phyloP scores from a whole-genome alignment of 371 early-diverging fungal species.

The Smittium mucronatum region DNA sequence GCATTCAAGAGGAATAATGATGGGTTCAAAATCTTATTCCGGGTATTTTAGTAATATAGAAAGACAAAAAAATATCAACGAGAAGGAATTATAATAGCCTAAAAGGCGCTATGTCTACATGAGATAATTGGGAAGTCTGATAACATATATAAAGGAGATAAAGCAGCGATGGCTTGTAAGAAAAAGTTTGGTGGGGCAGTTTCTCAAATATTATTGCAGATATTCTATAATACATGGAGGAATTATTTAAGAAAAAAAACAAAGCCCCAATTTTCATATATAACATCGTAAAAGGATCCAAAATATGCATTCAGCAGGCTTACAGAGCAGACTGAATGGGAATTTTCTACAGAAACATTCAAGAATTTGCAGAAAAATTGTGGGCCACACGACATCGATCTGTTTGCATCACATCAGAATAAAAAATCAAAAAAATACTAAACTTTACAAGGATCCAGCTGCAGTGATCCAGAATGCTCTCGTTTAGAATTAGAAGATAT shows the following conservation, averaged over 20 bases:
- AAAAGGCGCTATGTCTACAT: background rate
- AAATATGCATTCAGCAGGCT: too few species aligned
- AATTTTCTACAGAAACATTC: too few species aligned
- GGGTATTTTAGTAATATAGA: background rate
- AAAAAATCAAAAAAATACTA: too few species aligned
- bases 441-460: too few species aligned
- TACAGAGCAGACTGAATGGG: too few species aligned
- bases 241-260: background rate
- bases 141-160: background rate
- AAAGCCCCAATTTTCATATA: too few species aligned
- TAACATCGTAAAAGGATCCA: too few species aligned
- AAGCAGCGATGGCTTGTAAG: background rate
- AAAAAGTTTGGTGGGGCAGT: background rate
- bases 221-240: background rate
- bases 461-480: too few species aligned
- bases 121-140: background rate
- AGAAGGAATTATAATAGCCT: background rate
- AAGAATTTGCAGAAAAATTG: too few species aligned
- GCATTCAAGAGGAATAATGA: background rate
- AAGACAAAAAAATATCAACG: background rate
- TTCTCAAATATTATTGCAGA: background rate
- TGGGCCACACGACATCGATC: too few species aligned
- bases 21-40: background rate
- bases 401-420: too few species aligned
- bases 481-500: too few species aligned